Evolutionary conservation across 768 basidiomycete species (phyloP), one percentile per base, ranked within the genome.

Genomic region (Tremella yokohamensis): DNA sequence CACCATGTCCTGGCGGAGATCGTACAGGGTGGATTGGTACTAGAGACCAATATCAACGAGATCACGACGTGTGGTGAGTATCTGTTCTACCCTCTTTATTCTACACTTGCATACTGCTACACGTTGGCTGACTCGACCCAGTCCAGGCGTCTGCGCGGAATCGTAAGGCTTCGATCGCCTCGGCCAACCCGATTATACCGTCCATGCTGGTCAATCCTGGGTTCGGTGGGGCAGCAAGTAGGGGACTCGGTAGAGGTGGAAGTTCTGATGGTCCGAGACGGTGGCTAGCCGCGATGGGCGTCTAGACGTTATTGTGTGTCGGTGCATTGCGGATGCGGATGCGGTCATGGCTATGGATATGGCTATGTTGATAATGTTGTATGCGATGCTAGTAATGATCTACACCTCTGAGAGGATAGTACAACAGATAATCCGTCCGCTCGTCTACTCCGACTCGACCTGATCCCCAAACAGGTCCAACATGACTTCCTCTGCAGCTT

Each of bases 1-100:
- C 93, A 98, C 70, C 88, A 94, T 65, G 90, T 97, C 53, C 83
- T 99, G 47, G 82, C 87, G n/a, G 96, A 98, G 77, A 86, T 98
- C 52, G 89, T 99, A 22, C 93, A 97, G 78, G 94, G 92, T 15
- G 96, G 96, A 4, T 81, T 98, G 38, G 96, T 98, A 8, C 81
- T 98, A 42, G 96, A 99, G 76, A 99, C 94, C 16, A 76, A 76
- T 49, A 73, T 76, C 59, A 69, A 70, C 54, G 75, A 76, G 57
- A 76, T 76, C 3, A 64, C 72, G 42, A 57, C 63, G 12, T 69
- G 73, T 58, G 67, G 71, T 73, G 50, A 26, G 68, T 62, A 25
- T 20, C 48, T 19, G 3, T 40, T 34, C 3, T 12, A 13, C 26
- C 49, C n/a, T n/a, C n/a, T n/a, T n/a, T n/a, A n/a, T n/a, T n/a